Percentiles rank a stretch among this genome's conserved stretches.
These are phyloP conservation scores for Tylopilus vinaceipallidus DNA, from an alignment of 768 basidiomycete species.

Conservation along the genomic window DNA sequence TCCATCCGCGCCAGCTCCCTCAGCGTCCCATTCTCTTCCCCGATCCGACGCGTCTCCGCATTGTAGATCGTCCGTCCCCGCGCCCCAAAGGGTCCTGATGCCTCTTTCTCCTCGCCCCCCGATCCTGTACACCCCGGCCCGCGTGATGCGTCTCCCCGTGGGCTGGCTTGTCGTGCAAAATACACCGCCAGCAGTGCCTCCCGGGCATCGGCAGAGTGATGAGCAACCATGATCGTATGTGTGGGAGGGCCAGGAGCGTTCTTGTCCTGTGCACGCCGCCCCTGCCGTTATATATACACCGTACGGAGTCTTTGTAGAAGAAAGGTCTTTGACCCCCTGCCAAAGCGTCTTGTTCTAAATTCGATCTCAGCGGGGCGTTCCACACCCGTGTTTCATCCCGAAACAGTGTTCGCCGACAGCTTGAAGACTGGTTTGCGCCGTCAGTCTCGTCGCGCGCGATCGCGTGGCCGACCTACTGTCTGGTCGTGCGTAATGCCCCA, in stretches of 20 bases:
- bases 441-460: conserved; percentile 4
- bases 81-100: background rate
- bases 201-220: conserved; percentile 35
- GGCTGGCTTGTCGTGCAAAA: conserved; percentile 20
- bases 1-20: conserved; percentile 20
- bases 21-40: background rate
- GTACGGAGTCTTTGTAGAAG: conserved; percentile 11
- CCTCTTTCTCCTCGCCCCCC: background rate
- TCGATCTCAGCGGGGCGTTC: background rate
- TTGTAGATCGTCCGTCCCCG: conserved; percentile 34
- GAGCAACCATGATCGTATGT: conserved; percentile 12
- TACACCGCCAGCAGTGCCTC: conserved; percentile 32
- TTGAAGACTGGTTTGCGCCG: conserved; percentile 27
- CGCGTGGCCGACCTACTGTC: conserved; percentile 42
- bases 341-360: conserved; percentile 13
- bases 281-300: conserved; percentile 24
- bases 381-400: background rate
- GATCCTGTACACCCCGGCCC: background rate
- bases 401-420: conserved; percentile 14
- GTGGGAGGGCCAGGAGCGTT: background rate
- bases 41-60: background rate
- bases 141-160: conserved; percentile 10
- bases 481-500: conserved; percentile 59
- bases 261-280: background rate
- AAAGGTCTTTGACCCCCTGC: conserved; percentile 10